Conservation (phyloP, 2,329 filamentous ascomycete species). For the Apiospora saccharicola region DNA sequence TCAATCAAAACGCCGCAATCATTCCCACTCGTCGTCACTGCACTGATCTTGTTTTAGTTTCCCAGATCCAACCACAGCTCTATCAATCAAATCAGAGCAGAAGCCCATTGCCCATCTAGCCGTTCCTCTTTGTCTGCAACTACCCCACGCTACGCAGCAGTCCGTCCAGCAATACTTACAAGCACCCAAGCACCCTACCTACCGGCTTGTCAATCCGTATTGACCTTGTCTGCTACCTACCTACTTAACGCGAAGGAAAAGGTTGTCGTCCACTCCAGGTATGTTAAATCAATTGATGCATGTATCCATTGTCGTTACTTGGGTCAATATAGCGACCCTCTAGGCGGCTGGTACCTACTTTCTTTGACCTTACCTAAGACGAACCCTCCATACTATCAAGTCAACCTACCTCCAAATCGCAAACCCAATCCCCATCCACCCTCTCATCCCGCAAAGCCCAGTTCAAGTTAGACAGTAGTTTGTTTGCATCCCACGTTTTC, state of each 20-base stretch:
- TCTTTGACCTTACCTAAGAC: slow-evolving; percentile 20
- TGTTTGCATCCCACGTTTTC: slow-evolving; percentile 20
- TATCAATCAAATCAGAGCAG: neutral
- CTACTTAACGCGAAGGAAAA: neutral
- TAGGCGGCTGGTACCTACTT: neutral
- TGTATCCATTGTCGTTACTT: neutral
- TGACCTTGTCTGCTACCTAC: neutral
- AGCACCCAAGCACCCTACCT: slow-evolving; percentile 1
- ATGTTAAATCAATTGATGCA: neutral
- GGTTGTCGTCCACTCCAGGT: slow-evolving; percentile 1
- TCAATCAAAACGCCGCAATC: slow-evolving; percentile 26
- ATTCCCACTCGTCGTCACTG: slow-evolving; percentile 19
- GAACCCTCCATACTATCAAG: neutral
- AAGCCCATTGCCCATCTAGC: neutral
- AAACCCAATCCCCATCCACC: slow-evolving; percentile 20
- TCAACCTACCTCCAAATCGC: neutral
- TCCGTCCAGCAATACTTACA: neutral
- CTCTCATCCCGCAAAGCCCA: slow-evolving; percentile 8
- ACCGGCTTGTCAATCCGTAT: slow-evolving; percentile 9
- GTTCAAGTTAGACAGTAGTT: slow-evolving; percentile 22
- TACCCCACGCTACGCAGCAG: slow-evolving; percentile 25
- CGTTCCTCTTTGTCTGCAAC: slow-evolving; percentile 23
- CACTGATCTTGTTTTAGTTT: slow-evolving; percentile 18
- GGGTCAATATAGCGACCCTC: neutral
- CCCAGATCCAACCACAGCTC: slow-evolving; percentile 8